These are phyloP conservation scores for Priceomyces carsonii DNA, from an alignment of 805 yeast genomes.

Conservation along the genomic window DNA sequence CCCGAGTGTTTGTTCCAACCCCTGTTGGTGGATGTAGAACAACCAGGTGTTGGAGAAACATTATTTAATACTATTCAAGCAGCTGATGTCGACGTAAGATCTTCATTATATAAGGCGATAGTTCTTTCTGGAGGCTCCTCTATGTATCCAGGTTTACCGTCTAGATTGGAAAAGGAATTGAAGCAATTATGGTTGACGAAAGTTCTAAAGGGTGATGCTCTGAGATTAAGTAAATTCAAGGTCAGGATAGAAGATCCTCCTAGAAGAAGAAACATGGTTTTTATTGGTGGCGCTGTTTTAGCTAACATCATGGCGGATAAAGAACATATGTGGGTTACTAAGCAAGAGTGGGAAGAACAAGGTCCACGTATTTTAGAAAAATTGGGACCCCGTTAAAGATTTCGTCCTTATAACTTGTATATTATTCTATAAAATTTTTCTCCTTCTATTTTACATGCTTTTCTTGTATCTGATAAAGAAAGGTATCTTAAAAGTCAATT, in stretches of 20 bases:
- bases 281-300: conserved; percentile 96
- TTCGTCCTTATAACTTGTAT: conserved; percentile 7
- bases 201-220: conserved; percentile 83
- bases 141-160: conserved; percentile 98
- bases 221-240: conserved; percentile 86
- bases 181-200: conserved; percentile 94
- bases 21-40: conserved; percentile 90
- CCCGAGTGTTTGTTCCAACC: conserved; percentile 98
- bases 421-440: conserved; percentile 7
- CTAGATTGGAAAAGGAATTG: conserved; percentile 91
- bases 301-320: conserved; percentile 98
- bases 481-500: too few species aligned
- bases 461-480: too few species aligned
- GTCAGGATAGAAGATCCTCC: conserved; percentile 98
- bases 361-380: conserved; percentile 84
- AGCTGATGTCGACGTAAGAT: conserved; percentile 91
- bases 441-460: conserved; percentile 6
- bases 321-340: conserved; percentile 96
- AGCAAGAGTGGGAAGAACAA: conserved; percentile 97
- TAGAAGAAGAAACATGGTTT: conserved; percentile 97
- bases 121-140: conserved; percentile 97
- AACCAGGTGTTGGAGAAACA: conserved; percentile 93
- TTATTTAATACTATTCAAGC: conserved; percentile 90
- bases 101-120: conserved; percentile 85
- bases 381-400: conserved; percentile 80